Conservation (phyloP, 306 rosid species). For the Cucurbita ficifolia region DNA sequence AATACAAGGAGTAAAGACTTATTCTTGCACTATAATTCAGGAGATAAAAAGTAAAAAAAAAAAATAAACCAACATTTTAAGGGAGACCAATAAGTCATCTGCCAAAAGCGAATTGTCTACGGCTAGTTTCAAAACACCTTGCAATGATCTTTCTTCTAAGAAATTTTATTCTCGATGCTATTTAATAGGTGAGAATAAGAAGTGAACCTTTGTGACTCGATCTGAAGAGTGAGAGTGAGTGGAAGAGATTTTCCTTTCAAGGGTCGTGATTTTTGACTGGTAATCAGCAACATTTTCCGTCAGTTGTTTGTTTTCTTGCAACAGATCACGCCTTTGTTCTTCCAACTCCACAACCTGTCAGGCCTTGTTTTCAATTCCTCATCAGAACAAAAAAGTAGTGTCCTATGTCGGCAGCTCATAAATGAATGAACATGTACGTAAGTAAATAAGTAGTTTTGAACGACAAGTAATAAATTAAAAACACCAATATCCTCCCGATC, state of each 20-base stretch:
- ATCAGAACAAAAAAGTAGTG: constrained; percentile 50
- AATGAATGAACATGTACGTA: constrained; percentile 6
- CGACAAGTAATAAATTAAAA: too few species aligned
- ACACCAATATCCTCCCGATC: not conserved
- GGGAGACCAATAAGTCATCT: not conserved
- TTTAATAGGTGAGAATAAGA: constrained; percentile 4
- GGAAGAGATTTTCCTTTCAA: constrained; percentile 31
- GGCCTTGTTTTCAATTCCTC: constrained; percentile 68
- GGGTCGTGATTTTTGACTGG: constrained; percentile 46
- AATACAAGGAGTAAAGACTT: not conserved
- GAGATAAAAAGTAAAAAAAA: not conserved
- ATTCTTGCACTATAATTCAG: not conserved
- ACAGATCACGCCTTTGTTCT: constrained; percentile 35
- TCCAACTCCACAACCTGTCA: constrained; percentile 85
- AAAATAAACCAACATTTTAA: not conserved
- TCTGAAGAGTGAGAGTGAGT: constrained; percentile 15
- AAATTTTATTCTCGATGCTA: not conserved
- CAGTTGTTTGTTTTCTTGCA: constrained; percentile 54
- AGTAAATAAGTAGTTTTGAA: not conserved
- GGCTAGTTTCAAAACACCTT: not conserved
- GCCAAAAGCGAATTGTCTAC: not conserved
- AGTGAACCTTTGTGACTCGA: constrained; percentile 44
- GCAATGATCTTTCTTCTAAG: not conserved
- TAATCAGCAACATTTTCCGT: constrained; percentile 39
- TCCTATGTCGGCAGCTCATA: constrained; percentile 14